Conservation (phyloP, 148 eudicot genomes). For the Camellia sinensis region DNA sequence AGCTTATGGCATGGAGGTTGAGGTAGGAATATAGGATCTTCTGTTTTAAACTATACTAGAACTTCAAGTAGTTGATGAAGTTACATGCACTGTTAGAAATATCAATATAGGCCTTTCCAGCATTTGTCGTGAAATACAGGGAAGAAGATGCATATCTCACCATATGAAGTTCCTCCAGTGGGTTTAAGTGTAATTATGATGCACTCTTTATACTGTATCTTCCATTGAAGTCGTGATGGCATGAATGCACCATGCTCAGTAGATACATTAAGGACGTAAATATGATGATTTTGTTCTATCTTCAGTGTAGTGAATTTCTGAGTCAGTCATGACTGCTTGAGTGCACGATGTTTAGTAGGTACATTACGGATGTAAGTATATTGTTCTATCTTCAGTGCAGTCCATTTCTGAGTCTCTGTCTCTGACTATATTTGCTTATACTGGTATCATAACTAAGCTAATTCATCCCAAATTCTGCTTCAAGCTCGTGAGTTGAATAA, state of each 20-base stretch:
- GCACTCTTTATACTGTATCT: background rate
- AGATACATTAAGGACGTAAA: background rate
- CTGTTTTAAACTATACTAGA: background rate
- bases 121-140: background rate
- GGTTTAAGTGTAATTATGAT: background rate
- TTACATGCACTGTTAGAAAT: background rate
- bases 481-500: background rate
- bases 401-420: too few relatives aligned
- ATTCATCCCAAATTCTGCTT: background rate
- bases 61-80: background rate
- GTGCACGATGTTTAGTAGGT: too few relatives aligned
- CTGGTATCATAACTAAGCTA: background rate
- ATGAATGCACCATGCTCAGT: background rate
- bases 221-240: background rate
- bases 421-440: background rate
- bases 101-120: background rate
- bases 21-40: slow-evolving; percentile 44
- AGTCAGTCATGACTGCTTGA: too few relatives aligned
- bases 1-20: slow-evolving; percentile 96
- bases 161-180: background rate
- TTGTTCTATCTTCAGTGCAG: too few relatives aligned
- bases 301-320: background rate
- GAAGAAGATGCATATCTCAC: background rate
- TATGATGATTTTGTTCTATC: background rate
- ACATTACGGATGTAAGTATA: too few relatives aligned